Conservation (phyloP, 1,139 yeast species). For the Casaregolazyma lundiana region DNA sequence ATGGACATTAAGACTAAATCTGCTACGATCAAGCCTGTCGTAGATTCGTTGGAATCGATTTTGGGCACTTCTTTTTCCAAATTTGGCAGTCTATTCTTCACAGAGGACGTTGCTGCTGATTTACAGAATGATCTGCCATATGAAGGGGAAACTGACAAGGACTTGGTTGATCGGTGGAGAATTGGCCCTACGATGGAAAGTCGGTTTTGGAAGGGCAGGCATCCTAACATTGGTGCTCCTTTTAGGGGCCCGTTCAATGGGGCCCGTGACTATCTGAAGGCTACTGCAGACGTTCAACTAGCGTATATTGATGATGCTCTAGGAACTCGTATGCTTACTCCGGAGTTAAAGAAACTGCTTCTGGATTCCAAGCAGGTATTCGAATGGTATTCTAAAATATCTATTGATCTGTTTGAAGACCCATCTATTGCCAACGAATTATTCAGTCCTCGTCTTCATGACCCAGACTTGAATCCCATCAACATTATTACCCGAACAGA, state of each 20-base stretch:
- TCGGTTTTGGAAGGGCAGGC: constrained; percentile 61
- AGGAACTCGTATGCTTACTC: constrained; percentile 36
- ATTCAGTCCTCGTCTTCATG: constrained; percentile 65
- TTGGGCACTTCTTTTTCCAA: constrained; percentile 50
- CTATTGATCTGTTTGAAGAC: constrained; percentile 43
- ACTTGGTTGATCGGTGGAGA: constrained; percentile 67
- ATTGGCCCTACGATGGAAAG: constrained; percentile 88
- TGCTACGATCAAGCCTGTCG: constrained; percentile 35
- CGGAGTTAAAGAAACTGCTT: constrained; percentile 44
- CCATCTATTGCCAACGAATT: constrained; percentile 36
- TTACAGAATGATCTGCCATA: constrained; percentile 49
- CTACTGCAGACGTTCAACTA: constrained; percentile 63
- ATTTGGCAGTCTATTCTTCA: constrained; percentile 78
- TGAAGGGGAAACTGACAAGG: constrained; percentile 55
- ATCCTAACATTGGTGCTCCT: constrained; percentile 31
- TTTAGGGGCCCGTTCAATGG: constrained; percentile 74
- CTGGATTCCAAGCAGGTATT: constrained; percentile 42
- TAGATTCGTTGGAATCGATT: constrained; percentile 32
- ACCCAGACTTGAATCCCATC: constrained; percentile 88
- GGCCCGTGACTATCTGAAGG: constrained; percentile 51
- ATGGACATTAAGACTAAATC: constrained; percentile 43
- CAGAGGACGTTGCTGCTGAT: constrained; percentile 51
- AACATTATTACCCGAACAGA: constrained; percentile 50
- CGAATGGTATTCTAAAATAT: constrained; percentile 51
- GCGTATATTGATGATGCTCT: constrained; percentile 57